These are phyloP conservation scores for Aphanomyces stellatus DNA, from an alignment of 352 stramenopile species.

Conservation along the genomic window DNA sequence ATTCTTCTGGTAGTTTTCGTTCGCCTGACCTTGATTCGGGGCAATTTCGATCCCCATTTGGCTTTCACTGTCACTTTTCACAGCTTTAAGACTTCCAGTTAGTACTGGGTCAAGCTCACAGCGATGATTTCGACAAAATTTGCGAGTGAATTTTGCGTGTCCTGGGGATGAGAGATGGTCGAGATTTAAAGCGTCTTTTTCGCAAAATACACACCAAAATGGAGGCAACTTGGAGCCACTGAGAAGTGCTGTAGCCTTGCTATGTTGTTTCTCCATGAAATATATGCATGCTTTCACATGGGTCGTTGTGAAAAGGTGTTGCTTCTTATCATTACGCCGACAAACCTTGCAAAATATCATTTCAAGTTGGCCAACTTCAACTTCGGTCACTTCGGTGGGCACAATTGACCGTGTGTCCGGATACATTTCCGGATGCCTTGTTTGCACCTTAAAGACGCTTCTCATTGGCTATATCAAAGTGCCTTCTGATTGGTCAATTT, in stretches of 20 bases:
- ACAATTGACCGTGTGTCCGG: too few relatives aligned
- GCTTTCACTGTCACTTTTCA: too few relatives aligned
- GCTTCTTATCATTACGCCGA: neutral
- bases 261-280: neutral
- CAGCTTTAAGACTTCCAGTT: too few relatives aligned
- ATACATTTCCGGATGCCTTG: too few relatives aligned
- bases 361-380: too few relatives aligned
- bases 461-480: too few relatives aligned
- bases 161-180: neutral
- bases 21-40: too few relatives aligned
- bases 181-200: neutral
- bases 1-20: too few relatives aligned
- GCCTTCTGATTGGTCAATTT: too few relatives aligned
- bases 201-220: slow-evolving; percentile 9
- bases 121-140: neutral
- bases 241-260: neutral
- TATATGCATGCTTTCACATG: neutral
- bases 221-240: neutral
- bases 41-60: too few relatives aligned
- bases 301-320: neutral
- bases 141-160: neutral
- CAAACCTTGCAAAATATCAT: neutral
- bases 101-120: neutral
- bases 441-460: too few relatives aligned
- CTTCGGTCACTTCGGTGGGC: too few relatives aligned